Base-by-base conservation (phyloP, 2,329 filamentous ascomycete species). In the Ciborinia camelliae region DNA sequence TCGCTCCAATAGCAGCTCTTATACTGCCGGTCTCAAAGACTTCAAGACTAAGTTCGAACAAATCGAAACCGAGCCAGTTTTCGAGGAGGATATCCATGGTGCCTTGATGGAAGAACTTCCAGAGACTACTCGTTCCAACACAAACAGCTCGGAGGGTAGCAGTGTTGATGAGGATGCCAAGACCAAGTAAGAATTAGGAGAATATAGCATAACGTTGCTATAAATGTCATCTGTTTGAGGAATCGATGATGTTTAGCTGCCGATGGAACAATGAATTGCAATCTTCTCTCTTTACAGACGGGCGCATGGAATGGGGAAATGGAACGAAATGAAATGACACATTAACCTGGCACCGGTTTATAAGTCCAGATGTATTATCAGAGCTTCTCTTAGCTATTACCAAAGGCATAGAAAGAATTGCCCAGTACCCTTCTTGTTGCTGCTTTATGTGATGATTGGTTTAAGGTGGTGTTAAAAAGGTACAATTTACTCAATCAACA, bases 1-100 rank as follows among this genome's bases (percentile, higher is more conserved):
- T 77, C 92, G 91, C 77, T 96, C 91, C 79, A 98, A 98, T 82
- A 94, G 90, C 77, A 93, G 89, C 80, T 87, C 84, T 73, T 84
- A 89, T 72, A 87, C 86, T 63, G 84, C 86, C 74, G 82, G 86
- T 72, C 81, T 91, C 71, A 84, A 85, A 67, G 86, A 93, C 76
- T 91, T 97, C 81, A 96, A 95, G 84, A 96, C 93, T 79, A 99
- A 99, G 81, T 98, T 97, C 76, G 95, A 99, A 79, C 82, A 90
- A 71, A 84, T 92, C 76, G 95, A 98, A 73, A 83, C 86, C 23
- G 94, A 98, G 74, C 93, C 92, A 48, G 90, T 96, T 74, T 97
- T 97, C 71, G 92, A 98, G 77, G 93, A 97, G 79, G 84, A 86
- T 63, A 68, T 95, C 66, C 91, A 96, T 74, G 92, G 91, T 37